These are phyloP conservation scores for Hortiboletus campestris DNA, from an alignment of 768 basidiomycete species.

Conservation along the genomic window DNA sequence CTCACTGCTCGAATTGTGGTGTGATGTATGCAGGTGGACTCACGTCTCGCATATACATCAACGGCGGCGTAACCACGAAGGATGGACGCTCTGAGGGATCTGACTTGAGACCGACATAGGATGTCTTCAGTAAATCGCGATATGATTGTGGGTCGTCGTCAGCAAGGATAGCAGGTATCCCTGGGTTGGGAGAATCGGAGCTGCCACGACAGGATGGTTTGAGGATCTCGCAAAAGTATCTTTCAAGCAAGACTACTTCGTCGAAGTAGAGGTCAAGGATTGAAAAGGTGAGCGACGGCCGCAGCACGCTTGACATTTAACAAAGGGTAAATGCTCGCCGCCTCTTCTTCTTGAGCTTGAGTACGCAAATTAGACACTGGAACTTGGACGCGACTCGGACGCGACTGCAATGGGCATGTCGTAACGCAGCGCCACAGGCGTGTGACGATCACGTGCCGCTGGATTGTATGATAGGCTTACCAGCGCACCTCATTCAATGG, in stretches of 20 bases:
- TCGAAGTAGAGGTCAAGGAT: constrained; percentile 47
- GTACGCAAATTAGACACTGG: too few species aligned
- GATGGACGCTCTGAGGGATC: constrained; percentile 17
- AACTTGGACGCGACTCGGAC: too few species aligned
- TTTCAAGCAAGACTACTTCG: constrained; percentile 37
- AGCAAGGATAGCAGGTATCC: neutral
- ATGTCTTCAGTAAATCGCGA: constrained; percentile 39
- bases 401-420: too few species aligned
- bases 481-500: too few species aligned
- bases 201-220: neutral
- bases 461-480: too few species aligned
- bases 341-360: too few species aligned
- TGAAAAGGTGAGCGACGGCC: constrained; percentile 21
- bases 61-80: constrained; percentile 36
- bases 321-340: neutral
- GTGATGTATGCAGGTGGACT: constrained; percentile 10
- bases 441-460: too few species aligned
- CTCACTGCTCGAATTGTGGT: neutral
- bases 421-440: too few species aligned
- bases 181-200: constrained; percentile 12
- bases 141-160: constrained; percentile 29
- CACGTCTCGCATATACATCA: constrained; percentile 57
- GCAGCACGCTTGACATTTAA: constrained; percentile 2
- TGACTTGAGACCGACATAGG: constrained; percentile 45
- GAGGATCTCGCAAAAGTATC: constrained; percentile 42